phyloP scores from a whole-genome alignment of 306 rosid genomes.

The Acacia acuminata region DNA sequence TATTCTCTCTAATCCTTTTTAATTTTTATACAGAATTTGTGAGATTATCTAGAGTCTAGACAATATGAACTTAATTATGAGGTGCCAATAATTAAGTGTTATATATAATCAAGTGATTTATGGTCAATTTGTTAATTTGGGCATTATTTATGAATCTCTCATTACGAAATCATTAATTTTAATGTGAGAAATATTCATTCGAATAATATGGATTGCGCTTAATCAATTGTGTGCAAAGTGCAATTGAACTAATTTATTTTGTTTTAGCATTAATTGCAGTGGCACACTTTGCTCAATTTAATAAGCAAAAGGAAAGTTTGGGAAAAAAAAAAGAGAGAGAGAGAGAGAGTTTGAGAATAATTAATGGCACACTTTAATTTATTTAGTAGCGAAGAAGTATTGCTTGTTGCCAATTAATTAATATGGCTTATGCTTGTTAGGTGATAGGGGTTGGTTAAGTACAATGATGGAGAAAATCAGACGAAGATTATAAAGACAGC shows the following conservation, averaged over 20 bases:
- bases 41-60: not conserved
- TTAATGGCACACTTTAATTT: no score
- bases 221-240: no score
- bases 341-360: no score
- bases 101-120: not conserved
- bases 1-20: not conserved
- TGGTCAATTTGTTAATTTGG: not conserved
- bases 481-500: conserved; percentile 50
- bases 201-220: no score
- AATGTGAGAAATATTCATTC: no score
- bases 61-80: not conserved
- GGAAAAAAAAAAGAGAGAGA: no score
- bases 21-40: no score
- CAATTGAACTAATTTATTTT: no score
- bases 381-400: no score
- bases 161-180: no score
- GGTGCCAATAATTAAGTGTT: not conserved
- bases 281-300: not conserved
- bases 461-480: conserved; percentile 44
- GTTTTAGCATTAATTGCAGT: no score
- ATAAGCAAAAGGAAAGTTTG: not conserved
- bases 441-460: conserved; percentile 13
- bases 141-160: no score
- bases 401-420: not conserved
- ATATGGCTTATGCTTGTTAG: not conserved